Conservation (phyloP, 257 asterid species). For the Solanum pimpinellifolium region DNA sequence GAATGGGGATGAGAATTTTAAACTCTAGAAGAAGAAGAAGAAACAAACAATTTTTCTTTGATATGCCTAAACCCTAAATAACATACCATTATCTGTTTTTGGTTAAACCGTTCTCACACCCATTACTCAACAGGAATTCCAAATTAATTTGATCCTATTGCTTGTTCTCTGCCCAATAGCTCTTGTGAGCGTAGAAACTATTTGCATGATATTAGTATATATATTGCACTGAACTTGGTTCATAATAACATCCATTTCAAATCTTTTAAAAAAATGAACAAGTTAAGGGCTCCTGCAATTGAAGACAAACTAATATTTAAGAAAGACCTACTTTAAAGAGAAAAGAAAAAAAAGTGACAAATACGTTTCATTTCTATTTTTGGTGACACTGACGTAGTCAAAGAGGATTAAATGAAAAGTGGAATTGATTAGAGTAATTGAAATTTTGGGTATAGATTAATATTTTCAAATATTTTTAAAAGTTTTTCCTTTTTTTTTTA, state of each 20-base stretch:
- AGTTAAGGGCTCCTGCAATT: too few relatives aligned
- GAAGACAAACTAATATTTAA: too few relatives aligned
- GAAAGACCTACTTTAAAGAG: too few relatives aligned
- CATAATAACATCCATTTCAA: neutral
- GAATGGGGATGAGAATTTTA: too few relatives aligned
- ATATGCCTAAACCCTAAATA: neutral
- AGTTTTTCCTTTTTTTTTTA: too few relatives aligned
- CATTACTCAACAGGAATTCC: rapidly evolving
- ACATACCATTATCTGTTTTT: neutral
- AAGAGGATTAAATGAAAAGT: neutral
- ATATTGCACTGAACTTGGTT: neutral
- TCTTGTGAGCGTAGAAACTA: neutral
- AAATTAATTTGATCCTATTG: neutral
- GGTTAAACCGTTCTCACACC: neutral
- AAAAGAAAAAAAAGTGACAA: neutral
- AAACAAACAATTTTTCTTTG: too few relatives aligned
- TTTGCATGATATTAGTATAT: neutral
- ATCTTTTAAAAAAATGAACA: too few relatives aligned
- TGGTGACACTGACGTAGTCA: neutral
- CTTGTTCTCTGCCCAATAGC: neutral
- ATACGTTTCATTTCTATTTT: too few relatives aligned
- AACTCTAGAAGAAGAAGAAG: neutral
- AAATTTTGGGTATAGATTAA: too few relatives aligned
- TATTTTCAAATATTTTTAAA: too few relatives aligned
- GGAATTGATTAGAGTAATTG: neutral